Evolutionary conservation across 2,329 filamentous ascomycete species (phyloP).

Genomic region (Aspergillus thermomutatus): DNA sequence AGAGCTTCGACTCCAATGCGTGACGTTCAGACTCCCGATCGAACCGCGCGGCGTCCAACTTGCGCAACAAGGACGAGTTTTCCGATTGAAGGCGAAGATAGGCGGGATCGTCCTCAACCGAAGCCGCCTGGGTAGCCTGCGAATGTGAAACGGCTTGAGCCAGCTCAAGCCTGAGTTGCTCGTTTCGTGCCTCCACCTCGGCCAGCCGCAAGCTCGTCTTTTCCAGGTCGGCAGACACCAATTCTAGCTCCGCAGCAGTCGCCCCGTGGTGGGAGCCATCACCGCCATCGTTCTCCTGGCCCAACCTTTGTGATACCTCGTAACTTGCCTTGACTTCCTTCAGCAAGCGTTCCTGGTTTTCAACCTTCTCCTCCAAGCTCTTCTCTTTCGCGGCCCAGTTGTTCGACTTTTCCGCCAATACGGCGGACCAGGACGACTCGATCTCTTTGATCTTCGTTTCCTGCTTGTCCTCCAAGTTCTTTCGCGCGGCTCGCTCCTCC

Average conservation of each 20-base stretch:
- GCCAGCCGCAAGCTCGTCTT: constrained; percentile 81
- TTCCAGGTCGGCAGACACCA: constrained; percentile 87
- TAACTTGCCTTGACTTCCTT: constrained; percentile 97
- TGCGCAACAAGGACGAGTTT: constrained; percentile 86
- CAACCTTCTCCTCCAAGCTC: constrained; percentile 84
- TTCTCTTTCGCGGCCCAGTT: constrained; percentile 97
- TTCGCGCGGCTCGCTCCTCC: constrained; percentile 68
- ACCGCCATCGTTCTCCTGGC: constrained; percentile 63
- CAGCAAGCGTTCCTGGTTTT: constrained; percentile 86
- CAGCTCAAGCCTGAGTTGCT: constrained; percentile 84
- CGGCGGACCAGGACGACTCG: constrained; percentile 83
- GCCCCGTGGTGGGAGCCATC: constrained; percentile 64
- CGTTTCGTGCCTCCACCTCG: constrained; percentile 89
- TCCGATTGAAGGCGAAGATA: constrained; percentile 88
- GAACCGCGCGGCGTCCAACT: constrained; percentile 76
- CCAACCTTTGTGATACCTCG: constrained; percentile 89
- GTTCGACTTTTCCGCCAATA: constrained; percentile 87
- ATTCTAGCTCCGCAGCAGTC: constrained; percentile 85
- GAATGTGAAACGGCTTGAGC: constrained; percentile 80
- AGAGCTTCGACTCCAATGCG: constrained; percentile 69
- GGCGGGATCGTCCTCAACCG: constrained; percentile 81
- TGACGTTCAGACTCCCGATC: constrained; percentile 80
- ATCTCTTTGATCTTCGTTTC: constrained; percentile 84
- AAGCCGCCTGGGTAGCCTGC: constrained; percentile 55
- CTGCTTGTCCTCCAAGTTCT: constrained; percentile 71